Base-by-base conservation (phyloP, 768 basidiomycete species). In the Hericium erinaceus region DNA sequence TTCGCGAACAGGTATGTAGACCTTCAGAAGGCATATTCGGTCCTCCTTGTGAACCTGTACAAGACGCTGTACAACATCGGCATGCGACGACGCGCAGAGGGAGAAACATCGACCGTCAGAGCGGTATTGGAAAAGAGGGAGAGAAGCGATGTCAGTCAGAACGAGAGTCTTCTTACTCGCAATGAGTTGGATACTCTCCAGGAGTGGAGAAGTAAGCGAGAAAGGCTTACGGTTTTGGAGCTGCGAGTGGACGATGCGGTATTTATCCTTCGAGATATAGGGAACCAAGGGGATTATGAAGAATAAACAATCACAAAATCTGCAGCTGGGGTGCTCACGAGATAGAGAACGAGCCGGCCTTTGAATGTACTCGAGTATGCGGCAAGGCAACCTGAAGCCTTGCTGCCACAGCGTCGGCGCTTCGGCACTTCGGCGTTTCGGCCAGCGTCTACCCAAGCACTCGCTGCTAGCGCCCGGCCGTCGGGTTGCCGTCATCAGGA, bases 51-150 rank as follows among this genome's bases (percentile, higher is more conserved):
- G 33, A 82, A 82, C 62, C 74, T 95, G 39, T 95, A 95, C 78
- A 95, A 98, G 72, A 92, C 89, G 0, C 67, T 98, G 55, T 92
- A 81, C 68, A 98, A 99, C 68, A 84, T 97, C 60, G 75, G 83
- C 28, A 76, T 79, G 64, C 81, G 93, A 51, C 78, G 85, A 60
- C 78, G 82, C 60, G 80, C 84, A 4, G 95, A 98, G 67, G 72
- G 81, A 58, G 86, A 87, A 58, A 81, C 81, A 52, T 73, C 80
- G 2, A 75, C 76, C 41, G 76, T 90, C 49, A 81, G 78, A 57
- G 84, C 84, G 1, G 82, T 95, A n/a, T 70, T 95, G 44, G 82
- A 84, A 60, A 92, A 93, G 68, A 76, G 85, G 57, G 83, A 90
- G 64, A 76, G 93, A 58, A 88, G 80, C 61, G 92, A 95, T 66